These are phyloP conservation scores for Heracleum sosnowskyi DNA, from an alignment of 129 eudicot genomes.

Conservation along the genomic window DNA sequence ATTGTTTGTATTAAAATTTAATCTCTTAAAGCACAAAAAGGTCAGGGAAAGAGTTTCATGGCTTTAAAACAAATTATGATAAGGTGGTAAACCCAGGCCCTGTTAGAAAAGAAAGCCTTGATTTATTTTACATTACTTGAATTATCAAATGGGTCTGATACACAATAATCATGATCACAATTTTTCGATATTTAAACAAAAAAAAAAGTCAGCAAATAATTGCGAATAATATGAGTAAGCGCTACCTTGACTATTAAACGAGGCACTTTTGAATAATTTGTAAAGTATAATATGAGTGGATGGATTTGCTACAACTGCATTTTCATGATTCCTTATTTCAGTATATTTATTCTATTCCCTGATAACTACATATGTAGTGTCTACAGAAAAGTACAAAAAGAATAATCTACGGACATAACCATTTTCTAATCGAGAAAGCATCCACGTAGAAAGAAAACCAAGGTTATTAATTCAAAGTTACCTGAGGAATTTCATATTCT, in stretches of 20 bases:
- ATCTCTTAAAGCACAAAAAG: neutral
- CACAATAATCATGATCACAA: too few species aligned
- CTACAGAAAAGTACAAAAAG: neutral
- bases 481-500: slow-evolving; percentile 40
- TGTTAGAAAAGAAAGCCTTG: neutral
- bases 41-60: neutral
- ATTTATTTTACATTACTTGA: too few species aligned
- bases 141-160: neutral
- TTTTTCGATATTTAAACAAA: neutral
- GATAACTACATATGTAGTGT: neutral
- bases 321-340: neutral
- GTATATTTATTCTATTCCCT: neutral
- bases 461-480: slow-evolving; percentile 16
- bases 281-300: neutral
- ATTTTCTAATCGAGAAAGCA: neutral
- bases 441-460: neutral
- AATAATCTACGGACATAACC: neutral
- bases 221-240: neutral
- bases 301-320: neutral
- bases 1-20: neutral
- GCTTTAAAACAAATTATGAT: neutral
- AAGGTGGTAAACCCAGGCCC: neutral
- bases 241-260: neutral
- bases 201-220: neutral
- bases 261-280: neutral